Percentiles rank a stretch among this genome's conserved stretches.
phyloP scores from a whole-genome alignment of 2,329 filamentous ascomycete genomes.

The Neopestalotiopsis sp. region DNA sequence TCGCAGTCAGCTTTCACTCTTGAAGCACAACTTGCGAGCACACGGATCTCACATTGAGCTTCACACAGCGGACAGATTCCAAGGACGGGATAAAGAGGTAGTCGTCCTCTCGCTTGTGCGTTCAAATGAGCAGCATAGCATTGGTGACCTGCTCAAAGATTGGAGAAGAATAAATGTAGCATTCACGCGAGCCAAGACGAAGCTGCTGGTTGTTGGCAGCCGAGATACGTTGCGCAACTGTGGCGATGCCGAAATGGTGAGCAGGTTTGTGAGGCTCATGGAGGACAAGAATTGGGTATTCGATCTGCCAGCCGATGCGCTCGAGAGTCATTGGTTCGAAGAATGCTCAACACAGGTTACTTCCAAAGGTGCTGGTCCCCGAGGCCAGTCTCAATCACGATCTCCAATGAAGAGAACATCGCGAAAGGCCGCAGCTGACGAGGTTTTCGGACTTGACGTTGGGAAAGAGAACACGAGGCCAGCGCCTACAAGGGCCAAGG shows the following conservation, averaged over 20 bases:
- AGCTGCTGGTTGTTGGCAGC: slow-evolving; percentile 87
- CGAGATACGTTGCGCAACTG: slow-evolving; percentile 77
- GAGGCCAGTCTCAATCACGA: not conserved
- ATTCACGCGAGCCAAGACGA: slow-evolving; percentile 90
- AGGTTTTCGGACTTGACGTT: slow-evolving; percentile 14
- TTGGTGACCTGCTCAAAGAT: slow-evolving; percentile 92
- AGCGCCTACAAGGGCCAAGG: slow-evolving; percentile 59
- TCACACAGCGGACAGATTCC: slow-evolving; percentile 96
- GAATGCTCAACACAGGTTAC: slow-evolving; percentile 58
- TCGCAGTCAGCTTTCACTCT: slow-evolving; percentile 84
- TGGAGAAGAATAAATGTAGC: slow-evolving; percentile 96
- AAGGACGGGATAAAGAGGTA: slow-evolving; percentile 94
- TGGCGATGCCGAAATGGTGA: slow-evolving; percentile 76
- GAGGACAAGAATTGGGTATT: slow-evolving; percentile 80
- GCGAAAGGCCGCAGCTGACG: slow-evolving; percentile 32
- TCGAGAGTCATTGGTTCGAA: slow-evolving; percentile 73
- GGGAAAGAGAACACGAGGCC: slow-evolving; percentile 53
- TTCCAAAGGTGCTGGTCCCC: slow-evolving; percentile 28
- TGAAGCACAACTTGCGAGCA: slow-evolving; percentile 74
- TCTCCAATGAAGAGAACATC: slow-evolving; percentile 29
- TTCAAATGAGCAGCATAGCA: slow-evolving; percentile 79
- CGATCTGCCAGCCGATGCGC: slow-evolving; percentile 68
- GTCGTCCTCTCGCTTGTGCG: slow-evolving; percentile 87
- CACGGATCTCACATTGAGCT: slow-evolving; percentile 76
- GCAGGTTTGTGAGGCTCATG: slow-evolving; percentile 78